These are phyloP conservation scores for Cyphellophora europaea DNA, from an alignment of 2,329 filamentous ascomycete genomes.

Conservation along the genomic window DNA sequence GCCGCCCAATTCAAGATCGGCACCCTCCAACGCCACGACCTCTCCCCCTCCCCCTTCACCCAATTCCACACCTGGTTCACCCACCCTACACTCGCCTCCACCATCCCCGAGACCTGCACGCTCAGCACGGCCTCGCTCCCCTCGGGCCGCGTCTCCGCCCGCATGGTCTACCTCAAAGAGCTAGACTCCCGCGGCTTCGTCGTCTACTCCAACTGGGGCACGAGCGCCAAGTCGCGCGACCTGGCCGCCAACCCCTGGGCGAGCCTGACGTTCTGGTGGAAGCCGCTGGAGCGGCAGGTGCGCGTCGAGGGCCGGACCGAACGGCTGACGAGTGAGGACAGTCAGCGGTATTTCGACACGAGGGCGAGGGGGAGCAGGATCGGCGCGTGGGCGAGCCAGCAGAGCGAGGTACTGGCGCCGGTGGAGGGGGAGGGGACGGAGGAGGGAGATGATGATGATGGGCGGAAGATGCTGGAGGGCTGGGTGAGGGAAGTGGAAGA, in stretches of 20 bases:
- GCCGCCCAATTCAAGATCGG: slow-evolving; percentile 68
- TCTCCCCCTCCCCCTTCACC: slow-evolving; percentile 56
- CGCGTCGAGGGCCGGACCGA: slow-evolving; percentile 72
- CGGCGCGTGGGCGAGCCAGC: slow-evolving; percentile 87
- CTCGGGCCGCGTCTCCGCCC: slow-evolving; percentile 71
- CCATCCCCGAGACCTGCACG: slow-evolving; percentile 80
- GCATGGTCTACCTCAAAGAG: slow-evolving; percentile 92
- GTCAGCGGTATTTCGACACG: slow-evolving; percentile 55
- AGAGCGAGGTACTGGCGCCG: slow-evolving; percentile 61
- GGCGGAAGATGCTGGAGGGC: slow-evolving; percentile 62
- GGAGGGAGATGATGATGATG: slow-evolving; percentile 47
- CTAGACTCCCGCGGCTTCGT: slow-evolving; percentile 77
- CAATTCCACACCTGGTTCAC: slow-evolving; percentile 92
- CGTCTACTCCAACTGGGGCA: slow-evolving; percentile 87
- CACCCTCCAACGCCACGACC: slow-evolving; percentile 51
- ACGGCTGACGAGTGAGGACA: slow-evolving; percentile 60
- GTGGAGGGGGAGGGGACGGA: slow-evolving; percentile 21
- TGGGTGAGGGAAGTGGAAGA: slow-evolving; percentile 70
- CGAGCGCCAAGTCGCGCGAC: slow-evolving; percentile 59
- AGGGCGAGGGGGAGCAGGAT: slow-evolving; percentile 70
- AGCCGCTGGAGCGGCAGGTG: slow-evolving; percentile 76
- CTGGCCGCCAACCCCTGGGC: slow-evolving; percentile 66
- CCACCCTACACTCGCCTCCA: slow-evolving; percentile 54
- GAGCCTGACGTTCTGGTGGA: slow-evolving; percentile 85
- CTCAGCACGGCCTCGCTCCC: slow-evolving; percentile 78